Base-by-base conservation (phyloP, 1,139 yeast genomes). In the Geotrichum australiense region DNA sequence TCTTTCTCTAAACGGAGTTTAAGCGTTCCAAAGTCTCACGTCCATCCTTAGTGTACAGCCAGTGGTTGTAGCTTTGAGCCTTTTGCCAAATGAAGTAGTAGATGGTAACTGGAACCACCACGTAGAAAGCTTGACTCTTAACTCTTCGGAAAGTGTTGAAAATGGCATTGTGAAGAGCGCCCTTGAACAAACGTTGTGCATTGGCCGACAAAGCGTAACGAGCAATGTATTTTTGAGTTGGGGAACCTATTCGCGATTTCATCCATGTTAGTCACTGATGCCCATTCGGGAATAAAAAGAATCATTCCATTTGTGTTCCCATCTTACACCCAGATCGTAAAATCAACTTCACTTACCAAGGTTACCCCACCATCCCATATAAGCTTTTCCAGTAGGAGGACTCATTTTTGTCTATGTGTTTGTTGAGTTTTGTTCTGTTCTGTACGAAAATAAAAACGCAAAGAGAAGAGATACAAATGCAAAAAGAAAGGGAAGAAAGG, bases 321-420 rank as follows among this genome's bases (percentile, higher is more conserved):
- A 30, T 14, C 8, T 15, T 21, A 8, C 21, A 30, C 21, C 34
- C 12, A 10, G 7, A 12, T 33, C 15, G 7, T 12, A 18, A 11
- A 18, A 8, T 10, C 14, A 20, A 10, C 4, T 14, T 16, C 8
- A 56, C 64, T 42, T 57, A 60, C 69, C 70, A 57, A 78, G 65
- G 70, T 71, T 65, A 62, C 96, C 96, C 97, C 97, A 87, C 96
- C 96, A 87, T 59, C 97, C 97, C 89, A 84, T 79, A 63, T 83
- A 87, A 60, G 89, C 64, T 60, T 76, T 78, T 62, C 82, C 80
- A 58, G 78, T 77, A 68, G 81, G 80, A 63, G 83, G 84, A 58
- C 72, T 82, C 86, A 79, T 79, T 57, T 25, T 53, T 66, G 39
- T 34, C 37, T 35, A 35, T 33, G 39, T 41, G 34, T 35, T n/a